These are phyloP conservation scores for Glycine tomentella DNA, from an alignment of 306 rosid genomes.

Conservation along the genomic window DNA sequence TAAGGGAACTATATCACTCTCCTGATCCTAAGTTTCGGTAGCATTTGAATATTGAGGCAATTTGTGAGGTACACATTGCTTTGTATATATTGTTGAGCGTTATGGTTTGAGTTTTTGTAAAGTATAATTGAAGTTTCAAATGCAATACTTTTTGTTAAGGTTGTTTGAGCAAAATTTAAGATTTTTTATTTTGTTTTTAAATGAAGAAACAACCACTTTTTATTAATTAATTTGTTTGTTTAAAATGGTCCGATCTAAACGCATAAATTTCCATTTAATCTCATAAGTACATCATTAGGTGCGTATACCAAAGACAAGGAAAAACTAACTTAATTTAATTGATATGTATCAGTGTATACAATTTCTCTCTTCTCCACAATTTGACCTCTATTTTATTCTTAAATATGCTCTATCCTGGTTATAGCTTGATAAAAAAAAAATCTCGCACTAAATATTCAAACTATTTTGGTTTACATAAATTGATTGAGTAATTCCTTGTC, in stretches of 20 bases:
- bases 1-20: not conserved
- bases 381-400: not conserved
- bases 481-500: not conserved
- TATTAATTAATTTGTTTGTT: not conserved
- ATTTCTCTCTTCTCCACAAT: not conserved
- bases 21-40: not conserved
- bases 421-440: too few species aligned
- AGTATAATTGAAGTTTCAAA: too few species aligned
- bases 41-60: not conserved
- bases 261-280: not conserved
- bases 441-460: too few species aligned
- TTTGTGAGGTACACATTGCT: not conserved
- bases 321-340: not conserved
- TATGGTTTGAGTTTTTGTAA: too few species aligned
- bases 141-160: too few species aligned
- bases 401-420: not conserved
- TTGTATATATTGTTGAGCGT: too few species aligned
- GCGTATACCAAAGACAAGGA: not conserved
- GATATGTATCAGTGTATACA: not conserved
- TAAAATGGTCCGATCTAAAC: conserved; percentile 16
- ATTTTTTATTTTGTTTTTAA: too few species aligned
- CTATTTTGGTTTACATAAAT: not conserved
- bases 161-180: too few species aligned
- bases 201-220: not conserved
- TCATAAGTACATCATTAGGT: conserved; percentile 22